These are phyloP conservation scores for Pythium phragmiticola DNA, from an alignment of 352 stramenopile genomes.

Conservation along the genomic window DNA sequence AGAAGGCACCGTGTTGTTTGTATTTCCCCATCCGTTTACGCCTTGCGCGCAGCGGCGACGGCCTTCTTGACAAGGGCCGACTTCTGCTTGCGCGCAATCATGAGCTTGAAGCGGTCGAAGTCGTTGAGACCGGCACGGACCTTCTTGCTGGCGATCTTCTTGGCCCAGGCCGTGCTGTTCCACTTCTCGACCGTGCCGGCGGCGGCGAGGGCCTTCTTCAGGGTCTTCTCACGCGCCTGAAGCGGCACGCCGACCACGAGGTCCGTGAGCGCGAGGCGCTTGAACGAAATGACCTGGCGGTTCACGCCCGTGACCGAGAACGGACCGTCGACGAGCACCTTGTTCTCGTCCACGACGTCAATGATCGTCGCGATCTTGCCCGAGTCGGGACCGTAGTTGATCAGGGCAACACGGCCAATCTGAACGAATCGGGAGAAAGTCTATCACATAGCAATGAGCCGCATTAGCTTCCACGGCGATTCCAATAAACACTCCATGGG, in stretches of 20 bases:
- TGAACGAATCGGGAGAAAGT: slow-evolving; percentile 99
- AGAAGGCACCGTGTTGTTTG: slow-evolving; percentile 29
- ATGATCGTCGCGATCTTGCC: slow-evolving; percentile 99
- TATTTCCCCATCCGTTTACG: slow-evolving; percentile 28
- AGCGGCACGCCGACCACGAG: slow-evolving; percentile 94
- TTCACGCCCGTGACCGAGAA: slow-evolving; percentile 94
- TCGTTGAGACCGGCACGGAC: slow-evolving; percentile 93
- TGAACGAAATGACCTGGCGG: slow-evolving; percentile 98
- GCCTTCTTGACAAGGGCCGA: slow-evolving; percentile 92
- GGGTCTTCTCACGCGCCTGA: slow-evolving; percentile 92
- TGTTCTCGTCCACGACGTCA: slow-evolving; percentile 99
- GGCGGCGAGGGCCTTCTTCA: slow-evolving; percentile 91
- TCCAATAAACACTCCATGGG: not conserved
- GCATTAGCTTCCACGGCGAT: not conserved
- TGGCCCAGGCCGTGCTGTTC: slow-evolving; percentile 95
- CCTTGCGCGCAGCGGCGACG: slow-evolving; percentile 74
- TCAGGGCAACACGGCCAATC: slow-evolving; percentile 97
- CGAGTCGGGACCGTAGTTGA: slow-evolving; percentile 98
- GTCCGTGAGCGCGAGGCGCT: slow-evolving; percentile 97
- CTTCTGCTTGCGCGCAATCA: slow-evolving; percentile 99
- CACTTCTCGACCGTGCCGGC: slow-evolving; percentile 94
- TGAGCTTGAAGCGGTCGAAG: slow-evolving; percentile 99
- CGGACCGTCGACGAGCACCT: slow-evolving; percentile 96
- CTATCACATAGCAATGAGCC: slow-evolving; percentile 31
- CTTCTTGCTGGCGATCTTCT: slow-evolving; percentile 98